Conservation (phyloP, 768 basidiomycete species). For the Aureoboletus auriporus region DNA sequence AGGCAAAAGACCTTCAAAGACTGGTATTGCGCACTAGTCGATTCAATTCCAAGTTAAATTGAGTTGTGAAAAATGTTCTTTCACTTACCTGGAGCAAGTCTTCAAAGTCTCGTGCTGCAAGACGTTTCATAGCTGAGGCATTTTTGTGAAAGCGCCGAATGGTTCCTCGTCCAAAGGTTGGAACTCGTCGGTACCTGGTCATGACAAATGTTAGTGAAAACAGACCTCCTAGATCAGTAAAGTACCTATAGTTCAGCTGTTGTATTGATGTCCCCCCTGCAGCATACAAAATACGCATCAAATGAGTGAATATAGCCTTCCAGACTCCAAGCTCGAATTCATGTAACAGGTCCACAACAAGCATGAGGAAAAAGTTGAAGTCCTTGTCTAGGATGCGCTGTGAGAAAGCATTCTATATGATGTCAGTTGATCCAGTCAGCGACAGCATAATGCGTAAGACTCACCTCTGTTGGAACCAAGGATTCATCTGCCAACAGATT, state of each 20-base stretch:
- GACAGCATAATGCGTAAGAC: background rate
- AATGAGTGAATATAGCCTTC: conserved; percentile 12
- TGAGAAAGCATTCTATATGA: conserved; percentile 38
- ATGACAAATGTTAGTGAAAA: background rate
- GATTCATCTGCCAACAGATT: conserved; percentile 7
- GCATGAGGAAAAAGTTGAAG: conserved; percentile 16
- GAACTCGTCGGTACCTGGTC: conserved; percentile 30
- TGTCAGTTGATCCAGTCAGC: background rate
- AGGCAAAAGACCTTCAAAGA: conserved; percentile 6
- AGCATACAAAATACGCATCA: conserved; percentile 19
- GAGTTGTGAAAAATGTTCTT: too few relatives aligned
- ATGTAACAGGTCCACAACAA: conserved; percentile 20
- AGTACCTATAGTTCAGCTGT: conserved; percentile 16
- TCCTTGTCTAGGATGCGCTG: conserved; percentile 2
- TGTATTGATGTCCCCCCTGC: conserved; percentile 1
- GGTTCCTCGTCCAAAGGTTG: conserved; percentile 31
- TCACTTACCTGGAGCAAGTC: conserved; percentile 34
- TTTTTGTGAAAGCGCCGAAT: conserved; percentile 32
- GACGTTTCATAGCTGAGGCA: conserved; percentile 30
- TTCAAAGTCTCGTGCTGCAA: conserved; percentile 37
- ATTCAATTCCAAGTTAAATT: too few relatives aligned
- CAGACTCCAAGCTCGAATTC: conserved; percentile 16
- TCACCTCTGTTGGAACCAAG: conserved; percentile 10
- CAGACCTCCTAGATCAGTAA: conserved; percentile 1
- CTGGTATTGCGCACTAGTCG: conserved; percentile 12